A percentile compares a stretch with the other conserved stretches of the same genome.
These are phyloP conservation scores for Talaromyces sp. DNA, from an alignment of 2,329 filamentous ascomycete genomes.

Conservation along the genomic window DNA sequence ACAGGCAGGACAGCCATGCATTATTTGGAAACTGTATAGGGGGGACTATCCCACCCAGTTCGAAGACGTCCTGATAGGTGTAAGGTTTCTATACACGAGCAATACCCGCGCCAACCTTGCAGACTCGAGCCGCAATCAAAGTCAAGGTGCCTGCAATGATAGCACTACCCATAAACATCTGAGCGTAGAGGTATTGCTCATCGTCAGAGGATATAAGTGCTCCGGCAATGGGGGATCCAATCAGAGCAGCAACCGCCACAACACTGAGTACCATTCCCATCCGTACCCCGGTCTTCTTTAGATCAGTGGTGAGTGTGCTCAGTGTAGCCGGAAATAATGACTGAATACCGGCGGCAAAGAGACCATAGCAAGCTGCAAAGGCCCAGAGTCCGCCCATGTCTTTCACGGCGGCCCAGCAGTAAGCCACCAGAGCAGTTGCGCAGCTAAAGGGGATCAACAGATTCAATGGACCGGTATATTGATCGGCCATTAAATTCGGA, in stretches of 20 bases:
- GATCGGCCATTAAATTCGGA: conserved; percentile 63
- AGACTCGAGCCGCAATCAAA: conserved; percentile 45
- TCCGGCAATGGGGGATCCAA: conserved; percentile 59
- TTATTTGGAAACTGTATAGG: not conserved
- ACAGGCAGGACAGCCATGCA: not conserved
- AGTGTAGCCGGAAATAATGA: conserved; percentile 67
- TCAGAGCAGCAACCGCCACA: conserved; percentile 57
- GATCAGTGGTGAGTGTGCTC: conserved; percentile 56
- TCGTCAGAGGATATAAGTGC: conserved; percentile 51
- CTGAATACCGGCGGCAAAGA: conserved; percentile 66
- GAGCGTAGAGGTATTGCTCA: conserved; percentile 54
- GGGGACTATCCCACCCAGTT: not conserved
- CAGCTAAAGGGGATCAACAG: conserved; percentile 57
- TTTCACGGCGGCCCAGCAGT: conserved; percentile 62
- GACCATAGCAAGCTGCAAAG: conserved; percentile 66
- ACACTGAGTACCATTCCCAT: conserved; percentile 61
- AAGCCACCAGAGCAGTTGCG: conserved; percentile 47
- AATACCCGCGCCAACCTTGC: conserved; percentile 34
- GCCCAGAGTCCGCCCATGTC: conserved; percentile 58
- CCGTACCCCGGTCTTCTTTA: conserved; percentile 58
- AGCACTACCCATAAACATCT: conserved; percentile 53
- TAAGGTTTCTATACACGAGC: conserved; percentile 29
- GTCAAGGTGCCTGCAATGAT: conserved; percentile 49
- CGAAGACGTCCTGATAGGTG: not conserved
- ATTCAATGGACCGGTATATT: conserved; percentile 61